These are phyloP conservation scores for Wickerhamomyces bovis DNA, from an alignment of 805 yeast genomes.

Conservation along the genomic window DNA sequence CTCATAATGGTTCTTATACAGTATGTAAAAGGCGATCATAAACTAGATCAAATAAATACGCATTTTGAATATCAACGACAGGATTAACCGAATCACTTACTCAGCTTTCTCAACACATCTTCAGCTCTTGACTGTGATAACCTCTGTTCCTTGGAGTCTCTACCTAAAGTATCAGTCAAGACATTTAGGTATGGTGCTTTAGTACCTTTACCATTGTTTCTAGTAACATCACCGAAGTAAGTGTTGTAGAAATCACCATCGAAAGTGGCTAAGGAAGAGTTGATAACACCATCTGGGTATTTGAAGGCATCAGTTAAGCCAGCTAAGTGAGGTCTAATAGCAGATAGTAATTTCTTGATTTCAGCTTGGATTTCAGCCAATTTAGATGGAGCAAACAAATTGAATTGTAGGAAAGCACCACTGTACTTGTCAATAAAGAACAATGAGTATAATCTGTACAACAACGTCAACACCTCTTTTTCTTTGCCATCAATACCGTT, in stretches of 20 bases:
- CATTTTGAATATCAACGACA: neutral
- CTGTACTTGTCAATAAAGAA: conserved; percentile 65
- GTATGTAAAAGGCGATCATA: neutral
- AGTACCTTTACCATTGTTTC: conserved; percentile 38
- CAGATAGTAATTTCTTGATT: conserved; percentile 40
- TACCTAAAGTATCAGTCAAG: conserved; percentile 32
- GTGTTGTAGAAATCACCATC: conserved; percentile 81
- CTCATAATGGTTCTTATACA: too few relatives aligned
- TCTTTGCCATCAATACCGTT: conserved; percentile 26
- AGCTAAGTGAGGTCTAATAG: conserved; percentile 61
- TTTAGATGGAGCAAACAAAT: conserved; percentile 45
- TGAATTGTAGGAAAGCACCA: conserved; percentile 63
- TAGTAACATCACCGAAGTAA: conserved; percentile 57
- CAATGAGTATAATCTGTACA: conserved; percentile 60
- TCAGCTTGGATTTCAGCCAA: conserved; percentile 38
- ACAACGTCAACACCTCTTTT: conserved; percentile 40
- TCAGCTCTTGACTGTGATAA: conserved; percentile 27
- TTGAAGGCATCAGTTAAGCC: conserved; percentile 81
- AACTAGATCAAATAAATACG: neutral
- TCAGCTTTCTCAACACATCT: conserved; percentile 26
- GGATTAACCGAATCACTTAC: conserved; percentile 3
- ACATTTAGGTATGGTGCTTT: conserved; percentile 48
- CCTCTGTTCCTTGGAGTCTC: conserved; percentile 33
- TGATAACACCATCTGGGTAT: conserved; percentile 72
- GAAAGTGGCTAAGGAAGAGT: conserved; percentile 74